A percentile compares a stretch with the other conserved stretches of the same genome.
Evolutionary conservation across 108 stramenopile genomes (phyloP).

Genomic region (Seminavis robusta): DNA sequence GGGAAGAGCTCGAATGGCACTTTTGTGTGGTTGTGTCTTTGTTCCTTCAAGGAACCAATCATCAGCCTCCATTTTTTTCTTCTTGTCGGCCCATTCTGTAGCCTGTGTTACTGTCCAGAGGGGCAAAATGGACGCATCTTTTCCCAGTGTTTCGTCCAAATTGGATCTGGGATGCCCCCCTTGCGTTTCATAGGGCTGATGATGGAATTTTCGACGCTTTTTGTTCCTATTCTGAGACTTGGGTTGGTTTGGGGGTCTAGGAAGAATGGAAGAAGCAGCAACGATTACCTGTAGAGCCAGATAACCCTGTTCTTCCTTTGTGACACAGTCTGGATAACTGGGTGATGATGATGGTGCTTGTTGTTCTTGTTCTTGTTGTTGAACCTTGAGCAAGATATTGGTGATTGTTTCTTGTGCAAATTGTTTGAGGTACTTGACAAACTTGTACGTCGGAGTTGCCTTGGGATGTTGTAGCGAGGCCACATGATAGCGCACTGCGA

Average conservation of each 20-base stretch:
- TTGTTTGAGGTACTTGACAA: slow-evolving; percentile 32
- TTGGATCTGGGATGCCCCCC: slow-evolving; percentile 75
- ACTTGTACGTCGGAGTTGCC: slow-evolving; percentile 2
- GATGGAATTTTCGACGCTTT: slow-evolving; percentile 35
- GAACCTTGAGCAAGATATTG: neutral
- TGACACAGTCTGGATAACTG: slow-evolving; percentile 10
- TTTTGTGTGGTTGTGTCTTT: neutral
- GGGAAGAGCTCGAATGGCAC: neutral
- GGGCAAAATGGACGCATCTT: slow-evolving; percentile 18
- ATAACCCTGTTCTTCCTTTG: slow-evolving; percentile 63
- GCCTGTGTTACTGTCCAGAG: slow-evolving; percentile 17
- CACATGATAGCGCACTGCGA: slow-evolving; percentile 1
- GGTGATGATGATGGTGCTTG: neutral
- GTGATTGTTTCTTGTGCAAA: slow-evolving; percentile 13
- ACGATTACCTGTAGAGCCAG: slow-evolving; percentile 48
- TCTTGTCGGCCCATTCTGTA: neutral
- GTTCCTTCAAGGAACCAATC: neutral
- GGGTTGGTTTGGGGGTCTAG: neutral
- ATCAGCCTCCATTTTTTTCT: neutral
- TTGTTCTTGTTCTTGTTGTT: neutral
- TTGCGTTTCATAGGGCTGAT: slow-evolving; percentile 54
- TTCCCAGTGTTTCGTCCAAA: slow-evolving; percentile 37
- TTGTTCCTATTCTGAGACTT: slow-evolving; percentile 1
- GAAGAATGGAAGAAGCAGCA: slow-evolving; percentile 21
- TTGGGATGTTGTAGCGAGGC: neutral